Evolutionary conservation across 306 rosid genomes (phyloP), one percentile per base, ranked within the genome.

Genomic region (Hippophae gyantsensis): DNA sequence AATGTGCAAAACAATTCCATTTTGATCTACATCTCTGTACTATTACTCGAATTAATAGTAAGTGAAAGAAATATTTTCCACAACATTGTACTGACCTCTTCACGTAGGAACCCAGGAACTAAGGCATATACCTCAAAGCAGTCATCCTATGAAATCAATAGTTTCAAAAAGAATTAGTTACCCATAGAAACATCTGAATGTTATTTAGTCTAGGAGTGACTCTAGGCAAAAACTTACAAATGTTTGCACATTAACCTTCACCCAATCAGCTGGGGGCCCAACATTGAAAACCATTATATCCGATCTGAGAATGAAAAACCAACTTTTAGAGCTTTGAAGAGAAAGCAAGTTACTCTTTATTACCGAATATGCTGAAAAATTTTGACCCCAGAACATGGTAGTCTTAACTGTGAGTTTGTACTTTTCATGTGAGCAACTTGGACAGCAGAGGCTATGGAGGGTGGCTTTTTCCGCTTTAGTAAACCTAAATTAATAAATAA

Each of bases 261-360:
- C 93, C 93, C 93, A 85, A 62, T 85, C 93, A 57, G 93, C 88
- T 42, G 93, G 86, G 54, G 84, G 82, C 62, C 93, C 93, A 65
- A 85, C 56, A 49, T 85, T 88, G 60, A 79, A 69, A 48, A 85
- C 86, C 40, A 75, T 41, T 38, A 77, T 75, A 32, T 79, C 93
- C 74, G 73, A 74, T 57, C 86, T 85, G 63, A 42, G 38, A 32
- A 32, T 32, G 38, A 47, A 66, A 48, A 50, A 41, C 6, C 12
- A 57, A 42, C 4, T 10, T 48, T 57, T 42, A 57, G 43, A 14
- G 10, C 14, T 52, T 46, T n/a, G 57, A 42, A 6, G 38, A 32
- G 38, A 32, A 18, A 18, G 5, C 48, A 57, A 12, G 42, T 32
- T 46, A 56, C 43, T 32, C 32, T 7, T n/a, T 10, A 44, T 13